Conservation (phyloP, 2,329 filamentous ascomycete species). For the Apiospora koreana region DNA sequence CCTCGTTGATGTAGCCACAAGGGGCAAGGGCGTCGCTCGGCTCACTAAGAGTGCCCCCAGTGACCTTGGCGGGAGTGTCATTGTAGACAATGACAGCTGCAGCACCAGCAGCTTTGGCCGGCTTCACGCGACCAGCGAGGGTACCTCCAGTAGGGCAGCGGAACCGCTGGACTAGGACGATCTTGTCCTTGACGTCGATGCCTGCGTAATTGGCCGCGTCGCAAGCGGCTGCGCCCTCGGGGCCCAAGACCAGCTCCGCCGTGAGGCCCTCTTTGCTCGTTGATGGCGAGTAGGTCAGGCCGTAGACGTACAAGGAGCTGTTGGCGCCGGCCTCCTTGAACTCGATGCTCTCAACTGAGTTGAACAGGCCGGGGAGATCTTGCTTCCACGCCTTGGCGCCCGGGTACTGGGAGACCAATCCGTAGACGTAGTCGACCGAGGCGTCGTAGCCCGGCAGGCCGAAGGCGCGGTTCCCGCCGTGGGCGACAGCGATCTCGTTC, state of each 20-base stretch:
- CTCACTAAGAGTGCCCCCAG: conserved; percentile 39
- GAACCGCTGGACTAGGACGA: conserved; percentile 42
- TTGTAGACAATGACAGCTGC: conserved; percentile 45
- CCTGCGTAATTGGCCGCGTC: conserved; percentile 34
- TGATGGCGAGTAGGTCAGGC: conserved; percentile 48
- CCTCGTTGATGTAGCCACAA: conserved; percentile 42
- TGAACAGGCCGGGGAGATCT: conserved; percentile 48
- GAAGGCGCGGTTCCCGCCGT: conserved; percentile 56
- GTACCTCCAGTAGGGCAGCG: conserved; percentile 42
- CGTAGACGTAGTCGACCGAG: conserved; percentile 50
- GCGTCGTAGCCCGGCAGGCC: conserved; percentile 50
- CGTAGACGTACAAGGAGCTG: conserved; percentile 38
- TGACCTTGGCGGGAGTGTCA: conserved; percentile 35
- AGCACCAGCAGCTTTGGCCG: conserved; percentile 35
- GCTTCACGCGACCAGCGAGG: conserved; percentile 38
- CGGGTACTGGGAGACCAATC: conserved; percentile 42
- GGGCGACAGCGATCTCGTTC: conserved; percentile 47
- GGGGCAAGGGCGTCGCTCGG: conserved; percentile 38
- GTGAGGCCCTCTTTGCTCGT: conserved; percentile 46
- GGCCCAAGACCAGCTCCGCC: conserved; percentile 39
- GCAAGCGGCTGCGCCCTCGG: conserved; percentile 40
- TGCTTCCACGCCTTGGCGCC: conserved; percentile 44
- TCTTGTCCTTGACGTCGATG: conserved; percentile 39
- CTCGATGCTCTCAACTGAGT: conserved; percentile 39
- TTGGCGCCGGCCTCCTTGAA: conserved; percentile 30